Evolutionary conservation across 1,284 basidiomycete species (phyloP), one percentile per base, ranked within the genome.

Genomic region (Rhizoctonia solani): DNA sequence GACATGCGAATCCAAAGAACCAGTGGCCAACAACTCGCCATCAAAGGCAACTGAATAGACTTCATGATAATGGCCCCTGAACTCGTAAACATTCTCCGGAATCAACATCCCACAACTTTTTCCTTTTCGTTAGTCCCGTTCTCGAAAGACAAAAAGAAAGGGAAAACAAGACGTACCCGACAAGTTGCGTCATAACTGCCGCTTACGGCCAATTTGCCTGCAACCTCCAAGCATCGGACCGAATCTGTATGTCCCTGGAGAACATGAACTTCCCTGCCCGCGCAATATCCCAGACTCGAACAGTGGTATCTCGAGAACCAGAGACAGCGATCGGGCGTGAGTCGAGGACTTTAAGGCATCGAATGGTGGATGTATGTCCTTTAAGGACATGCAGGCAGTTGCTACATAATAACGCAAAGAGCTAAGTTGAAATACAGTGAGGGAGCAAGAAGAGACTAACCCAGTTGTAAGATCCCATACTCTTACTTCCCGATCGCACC

Each of bases 11-110:
- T 98, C 94, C 72, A 98, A 80, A 46, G 90, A 92, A 1, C 95
- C 96, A 4, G 92, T 93, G 0, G 90, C 93, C 37, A 98, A 85
- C 29, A 87, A 81, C 25, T 86, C 79, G 1, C 96, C 95, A 74
- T 98, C 94, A 72, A 95, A 98, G 0, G 94, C 93, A 23, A 98
- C 89, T 0, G 90, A 88, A 75, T 98, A 98, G 42, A 99, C 92
- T 78, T 96, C 92, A 74, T 93, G 89, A 70, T 88, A 87, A 76
- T 99, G 96, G 0, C 96, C 96, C n/a, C 83, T 75, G 41, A 98
- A 85, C 23, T 93, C 84, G 69, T 92, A 96, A 72, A 75, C 95
- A 97, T 74, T 87, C 84, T 11, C 93, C 92, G 0, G 89, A 93
- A 72, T 94, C 92, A 11, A 91, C 78, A 72, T 93, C 81, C 92